Percentiles rank a stretch among this genome's conserved stretches.
Conservation (phyloP, 306 rosid genomes). For the Cucumis melo region DNA sequence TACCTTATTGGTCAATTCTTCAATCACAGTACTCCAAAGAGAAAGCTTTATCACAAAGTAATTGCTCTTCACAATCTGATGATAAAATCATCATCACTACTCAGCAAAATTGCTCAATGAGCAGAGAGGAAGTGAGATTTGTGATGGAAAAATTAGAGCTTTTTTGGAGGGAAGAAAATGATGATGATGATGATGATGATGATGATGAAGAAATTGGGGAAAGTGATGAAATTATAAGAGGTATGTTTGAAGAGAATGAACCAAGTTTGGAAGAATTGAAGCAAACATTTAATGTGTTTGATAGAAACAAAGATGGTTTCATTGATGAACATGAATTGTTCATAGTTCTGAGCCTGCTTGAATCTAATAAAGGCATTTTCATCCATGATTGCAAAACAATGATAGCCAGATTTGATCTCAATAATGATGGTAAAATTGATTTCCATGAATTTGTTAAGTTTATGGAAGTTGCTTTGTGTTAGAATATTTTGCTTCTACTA, state of each 20-base stretch:
- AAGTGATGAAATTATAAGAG: slow-evolving; percentile 23
- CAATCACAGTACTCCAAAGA: slow-evolving; percentile 2
- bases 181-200: background rate
- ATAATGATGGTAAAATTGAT: slow-evolving; percentile 60
- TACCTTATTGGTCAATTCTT: slow-evolving; percentile 15
- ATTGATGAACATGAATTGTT: slow-evolving; percentile 65
- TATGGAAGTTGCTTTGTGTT: slow-evolving; percentile 56
- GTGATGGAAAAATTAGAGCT: slow-evolving; percentile 50
- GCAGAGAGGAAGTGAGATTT: slow-evolving; percentile 35
- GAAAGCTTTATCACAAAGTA: slow-evolving; percentile 8
- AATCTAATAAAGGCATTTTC: slow-evolving; percentile 34
- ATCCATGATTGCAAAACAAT: slow-evolving; percentile 45
- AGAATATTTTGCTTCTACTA: background rate
- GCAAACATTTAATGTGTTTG: slow-evolving; percentile 78
- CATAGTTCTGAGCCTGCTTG: slow-evolving; percentile 42
- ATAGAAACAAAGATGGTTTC: slow-evolving; percentile 63
- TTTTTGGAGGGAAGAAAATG: slow-evolving; percentile 33
- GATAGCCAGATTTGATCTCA: slow-evolving; percentile 47
- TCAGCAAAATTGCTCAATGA: slow-evolving; percentile 8
- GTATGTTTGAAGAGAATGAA: slow-evolving; percentile 63
- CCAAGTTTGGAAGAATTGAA: slow-evolving; percentile 80
- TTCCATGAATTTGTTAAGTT: slow-evolving; percentile 59
- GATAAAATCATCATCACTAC: background rate
- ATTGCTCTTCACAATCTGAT: background rate
- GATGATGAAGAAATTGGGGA: slow-evolving; percentile 9